phyloP scores from a whole-genome alignment of 1,284 basidiomycete species.

The Trichosporon coremiiforme region DNA sequence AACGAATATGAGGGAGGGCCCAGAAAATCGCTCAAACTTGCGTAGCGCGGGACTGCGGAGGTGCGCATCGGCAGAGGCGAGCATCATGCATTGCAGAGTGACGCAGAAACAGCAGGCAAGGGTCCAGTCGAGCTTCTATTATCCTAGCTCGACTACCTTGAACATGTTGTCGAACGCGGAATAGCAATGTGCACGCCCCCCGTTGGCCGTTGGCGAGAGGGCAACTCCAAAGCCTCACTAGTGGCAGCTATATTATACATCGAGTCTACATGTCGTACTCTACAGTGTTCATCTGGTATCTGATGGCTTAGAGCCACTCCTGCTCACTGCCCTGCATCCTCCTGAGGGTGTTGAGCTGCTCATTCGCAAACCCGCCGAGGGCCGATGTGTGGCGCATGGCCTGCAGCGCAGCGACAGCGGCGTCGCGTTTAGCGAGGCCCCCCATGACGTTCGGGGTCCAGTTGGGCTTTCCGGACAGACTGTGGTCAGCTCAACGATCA shows the following conservation, averaged over 20 bases:
- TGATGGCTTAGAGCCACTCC: conserved; percentile 19
- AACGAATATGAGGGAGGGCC: too few relatives aligned
- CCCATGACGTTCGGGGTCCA: conserved; percentile 26
- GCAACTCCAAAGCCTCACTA: too few relatives aligned
- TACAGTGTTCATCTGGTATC: conserved; percentile 10
- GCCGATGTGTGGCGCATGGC: conserved; percentile 24
- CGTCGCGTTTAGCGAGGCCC: conserved; percentile 29
- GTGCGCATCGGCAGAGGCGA: neutral
- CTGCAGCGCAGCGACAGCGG: conserved; percentile 24
- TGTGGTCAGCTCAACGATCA: conserved; percentile 20
- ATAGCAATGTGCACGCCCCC: too few relatives aligned
- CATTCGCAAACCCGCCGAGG: conserved; percentile 22
- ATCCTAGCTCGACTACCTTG: too few relatives aligned
- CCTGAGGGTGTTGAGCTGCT: conserved; percentile 25
- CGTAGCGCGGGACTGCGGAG: too few relatives aligned
- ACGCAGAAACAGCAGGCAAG: too few relatives aligned
- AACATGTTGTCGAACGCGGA: too few relatives aligned
- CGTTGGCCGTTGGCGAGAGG: too few relatives aligned
- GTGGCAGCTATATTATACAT: neutral
- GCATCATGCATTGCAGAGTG: too few relatives aligned
- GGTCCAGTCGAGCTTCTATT: too few relatives aligned
- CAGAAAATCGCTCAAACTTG: too few relatives aligned
- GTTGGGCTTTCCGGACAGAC: conserved; percentile 11
- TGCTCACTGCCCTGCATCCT: conserved; percentile 23
- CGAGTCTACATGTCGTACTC: conserved; percentile 8